These are phyloP conservation scores for Agaricus subrufescens DNA, from an alignment of 768 basidiomycete genomes.

Conservation along the genomic window DNA sequence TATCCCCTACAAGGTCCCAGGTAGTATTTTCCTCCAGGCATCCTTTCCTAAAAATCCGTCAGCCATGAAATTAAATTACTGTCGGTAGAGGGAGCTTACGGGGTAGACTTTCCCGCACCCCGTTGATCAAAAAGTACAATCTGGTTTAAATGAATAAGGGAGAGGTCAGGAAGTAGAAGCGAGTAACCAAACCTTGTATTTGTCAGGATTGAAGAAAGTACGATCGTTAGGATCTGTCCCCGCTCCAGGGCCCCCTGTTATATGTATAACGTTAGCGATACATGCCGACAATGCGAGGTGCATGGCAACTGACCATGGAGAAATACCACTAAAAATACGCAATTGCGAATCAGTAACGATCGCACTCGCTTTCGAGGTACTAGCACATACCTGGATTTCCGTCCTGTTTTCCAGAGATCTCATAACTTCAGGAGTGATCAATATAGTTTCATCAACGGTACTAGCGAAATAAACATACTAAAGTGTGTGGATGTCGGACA, in stretches of 20 bases:
- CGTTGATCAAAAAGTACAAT: constrained; percentile 89
- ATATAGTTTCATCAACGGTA: constrained; percentile 1
- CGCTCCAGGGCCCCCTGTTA: constrained; percentile 74
- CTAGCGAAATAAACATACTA: constrained; percentile 40
- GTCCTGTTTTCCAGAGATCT: constrained; percentile 72
- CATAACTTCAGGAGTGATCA: constrained; percentile 53
- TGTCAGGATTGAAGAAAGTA: constrained; percentile 76
- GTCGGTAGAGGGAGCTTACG: constrained; percentile 41
- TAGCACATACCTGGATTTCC: constrained; percentile 62
- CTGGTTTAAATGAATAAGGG: constrained; percentile 26
- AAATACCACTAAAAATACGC: constrained; percentile 57
- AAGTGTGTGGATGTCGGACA: constrained; percentile 70
- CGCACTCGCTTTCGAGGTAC: neutral
- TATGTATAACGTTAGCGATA: constrained; percentile 1
- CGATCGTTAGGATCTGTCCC: constrained; percentile 66
- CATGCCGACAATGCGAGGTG: neutral
- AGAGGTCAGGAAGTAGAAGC: neutral
- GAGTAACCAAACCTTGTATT: constrained; percentile 61
- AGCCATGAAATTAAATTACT: neutral
- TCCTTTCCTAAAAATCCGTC: constrained; percentile 46
- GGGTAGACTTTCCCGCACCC: constrained; percentile 84
- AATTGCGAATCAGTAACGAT: neutral
- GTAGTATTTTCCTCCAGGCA: constrained; percentile 86
- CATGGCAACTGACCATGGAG: constrained; percentile 51
- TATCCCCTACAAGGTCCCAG: constrained; percentile 89